A percentile compares a stretch with the other conserved stretches of the same genome.
Evolutionary conservation across 2,329 filamentous ascomycete species (phyloP).

Genomic region (Colletotrichum chrysophilum): DNA sequence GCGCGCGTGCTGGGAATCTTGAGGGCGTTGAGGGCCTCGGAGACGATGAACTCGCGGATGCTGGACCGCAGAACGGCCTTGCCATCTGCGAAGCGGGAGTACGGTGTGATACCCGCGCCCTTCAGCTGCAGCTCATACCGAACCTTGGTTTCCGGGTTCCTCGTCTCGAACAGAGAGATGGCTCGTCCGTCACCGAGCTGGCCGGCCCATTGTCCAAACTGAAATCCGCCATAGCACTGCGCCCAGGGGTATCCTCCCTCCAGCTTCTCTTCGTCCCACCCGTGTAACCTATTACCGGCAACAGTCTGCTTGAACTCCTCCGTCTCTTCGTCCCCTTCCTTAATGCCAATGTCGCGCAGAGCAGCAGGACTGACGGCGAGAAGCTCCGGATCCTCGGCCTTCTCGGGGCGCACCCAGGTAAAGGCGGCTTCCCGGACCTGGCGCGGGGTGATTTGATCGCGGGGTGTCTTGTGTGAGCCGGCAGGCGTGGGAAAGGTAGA

Average conservation of each 20-base stretch:
- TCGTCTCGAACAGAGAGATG: constrained; percentile 92
- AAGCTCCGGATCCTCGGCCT: constrained; percentile 74
- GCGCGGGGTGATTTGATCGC: constrained; percentile 78
- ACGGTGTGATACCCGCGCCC: constrained; percentile 90
- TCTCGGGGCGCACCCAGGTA: constrained; percentile 87
- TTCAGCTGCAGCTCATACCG: constrained; percentile 94
- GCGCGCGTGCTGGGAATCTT: constrained; percentile 87
- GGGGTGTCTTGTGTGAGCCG: constrained; percentile 80
- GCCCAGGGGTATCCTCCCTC: constrained; percentile 93
- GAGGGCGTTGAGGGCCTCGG: constrained; percentile 85
- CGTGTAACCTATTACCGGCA: constrained; percentile 82
- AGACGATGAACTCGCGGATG: constrained; percentile 93
- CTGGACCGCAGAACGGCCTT: constrained; percentile 92
- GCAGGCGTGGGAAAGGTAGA: constrained; percentile 79
- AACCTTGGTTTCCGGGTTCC: constrained; percentile 71
- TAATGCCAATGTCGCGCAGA: constrained; percentile 81
- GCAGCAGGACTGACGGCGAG: constrained; percentile 81
- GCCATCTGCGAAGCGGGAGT: constrained; percentile 95
- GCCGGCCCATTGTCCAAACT: constrained; percentile 89
- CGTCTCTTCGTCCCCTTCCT: constrained; percentile 68
- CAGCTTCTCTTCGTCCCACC: constrained; percentile 71
- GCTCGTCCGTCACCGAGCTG: constrained; percentile 94
- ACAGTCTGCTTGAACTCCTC: constrained; percentile 80
- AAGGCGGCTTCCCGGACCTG: constrained; percentile 86
- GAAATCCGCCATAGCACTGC: constrained; percentile 91